Conservation (phyloP, 257 asterid genomes). For the Scutellaria barbata region DNA sequence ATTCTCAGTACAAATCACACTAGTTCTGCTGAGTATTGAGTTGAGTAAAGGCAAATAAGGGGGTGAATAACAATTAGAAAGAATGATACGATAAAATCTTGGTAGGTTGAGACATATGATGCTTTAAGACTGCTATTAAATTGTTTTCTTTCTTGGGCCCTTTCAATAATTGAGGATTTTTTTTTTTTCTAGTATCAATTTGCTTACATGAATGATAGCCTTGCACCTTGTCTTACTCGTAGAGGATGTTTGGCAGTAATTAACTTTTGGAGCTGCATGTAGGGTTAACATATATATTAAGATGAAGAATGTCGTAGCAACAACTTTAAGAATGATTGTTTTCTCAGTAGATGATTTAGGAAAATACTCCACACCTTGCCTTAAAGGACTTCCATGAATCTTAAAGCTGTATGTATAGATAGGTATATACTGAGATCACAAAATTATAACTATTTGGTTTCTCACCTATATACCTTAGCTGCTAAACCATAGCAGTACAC, state of each 20-base stretch:
- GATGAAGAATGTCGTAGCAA: too few relatives aligned
- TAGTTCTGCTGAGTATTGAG: background rate
- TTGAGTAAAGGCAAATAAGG: background rate
- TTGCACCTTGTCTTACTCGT: too few relatives aligned
- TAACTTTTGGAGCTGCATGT: too few relatives aligned
- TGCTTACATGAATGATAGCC: too few relatives aligned
- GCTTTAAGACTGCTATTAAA: too few relatives aligned
- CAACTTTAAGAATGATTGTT: too few relatives aligned
- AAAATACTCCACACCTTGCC: background rate
- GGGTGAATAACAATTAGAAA: background rate
- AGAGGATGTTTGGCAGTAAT: too few relatives aligned
- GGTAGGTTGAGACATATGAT: too few relatives aligned
- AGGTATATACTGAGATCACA: background rate
- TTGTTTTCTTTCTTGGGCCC: too few relatives aligned
- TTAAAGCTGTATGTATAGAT: background rate
- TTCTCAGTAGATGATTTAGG: background rate
- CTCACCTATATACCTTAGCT: background rate
- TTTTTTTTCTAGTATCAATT: too few relatives aligned
- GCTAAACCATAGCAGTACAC: constrained; percentile 9
- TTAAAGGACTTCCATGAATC: background rate
- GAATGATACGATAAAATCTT: background rate
- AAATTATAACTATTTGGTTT: background rate
- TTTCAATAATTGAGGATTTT: too few relatives aligned
- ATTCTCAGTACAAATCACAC: background rate
- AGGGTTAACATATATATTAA: too few relatives aligned